Evolutionary conservation across 148 eudicot genomes (phyloP).

Genomic region (Rhododendron williamsianum): DNA sequence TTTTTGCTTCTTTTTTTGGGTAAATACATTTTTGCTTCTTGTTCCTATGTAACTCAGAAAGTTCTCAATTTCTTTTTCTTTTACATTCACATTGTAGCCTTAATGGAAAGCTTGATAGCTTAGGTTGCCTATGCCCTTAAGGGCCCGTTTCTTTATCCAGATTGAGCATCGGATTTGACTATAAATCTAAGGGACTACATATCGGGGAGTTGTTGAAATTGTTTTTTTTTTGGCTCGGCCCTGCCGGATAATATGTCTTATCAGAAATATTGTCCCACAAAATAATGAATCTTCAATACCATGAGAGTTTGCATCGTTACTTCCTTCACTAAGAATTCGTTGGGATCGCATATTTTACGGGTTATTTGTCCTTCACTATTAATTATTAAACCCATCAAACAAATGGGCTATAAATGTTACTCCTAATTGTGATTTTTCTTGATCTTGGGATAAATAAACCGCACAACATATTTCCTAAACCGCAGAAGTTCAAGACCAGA

Average conservation of each 20-base stretch:
- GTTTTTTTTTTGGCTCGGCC: background rate
- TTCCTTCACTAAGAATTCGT: background rate
- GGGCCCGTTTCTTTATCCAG: background rate
- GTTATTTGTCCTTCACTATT: background rate
- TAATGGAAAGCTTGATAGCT: background rate
- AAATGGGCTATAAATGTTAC: background rate
- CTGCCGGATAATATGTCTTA: too few relatives aligned
- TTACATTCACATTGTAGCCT: background rate
- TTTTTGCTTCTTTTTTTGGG: background rate
- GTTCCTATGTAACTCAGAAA: background rate
- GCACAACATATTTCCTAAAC: background rate
- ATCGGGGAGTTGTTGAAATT: background rate
- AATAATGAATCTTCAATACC: background rate
- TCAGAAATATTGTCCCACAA: background rate
- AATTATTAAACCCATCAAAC: background rate
- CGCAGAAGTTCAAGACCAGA: background rate
- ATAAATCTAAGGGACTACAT: background rate
- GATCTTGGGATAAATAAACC: background rate
- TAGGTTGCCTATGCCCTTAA: background rate
- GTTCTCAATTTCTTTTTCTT: background rate
- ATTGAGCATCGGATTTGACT: background rate
- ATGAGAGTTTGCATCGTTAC: background rate
- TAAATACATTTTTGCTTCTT: background rate
- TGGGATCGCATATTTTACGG: background rate
- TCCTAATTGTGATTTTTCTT: background rate